Percentiles rank a stretch among this genome's conserved stretches.
Conservation (phyloP, 2,329 filamentous ascomycete genomes). For the Diplodia seriata region DNA sequence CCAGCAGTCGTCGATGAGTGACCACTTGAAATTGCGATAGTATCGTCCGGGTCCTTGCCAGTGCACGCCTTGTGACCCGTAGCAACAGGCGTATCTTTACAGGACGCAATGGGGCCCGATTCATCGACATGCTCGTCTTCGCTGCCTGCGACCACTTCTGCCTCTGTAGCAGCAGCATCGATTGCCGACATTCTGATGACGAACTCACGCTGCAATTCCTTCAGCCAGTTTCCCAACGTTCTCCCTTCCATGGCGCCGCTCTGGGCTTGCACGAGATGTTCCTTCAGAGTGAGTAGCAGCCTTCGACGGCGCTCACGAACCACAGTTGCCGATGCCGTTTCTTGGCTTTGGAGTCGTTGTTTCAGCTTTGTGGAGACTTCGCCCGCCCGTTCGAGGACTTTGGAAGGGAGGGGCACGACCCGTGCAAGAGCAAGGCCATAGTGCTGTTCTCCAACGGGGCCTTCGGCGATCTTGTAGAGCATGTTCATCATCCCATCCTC, state of each 20-base stretch:
- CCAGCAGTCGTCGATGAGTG: neutral
- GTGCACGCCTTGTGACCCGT: neutral
- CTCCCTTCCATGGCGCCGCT: slow-evolving; percentile 70
- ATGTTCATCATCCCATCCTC: slow-evolving; percentile 73
- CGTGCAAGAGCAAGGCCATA: slow-evolving; percentile 87
- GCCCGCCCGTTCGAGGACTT: slow-evolving; percentile 72
- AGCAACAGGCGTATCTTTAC: neutral
- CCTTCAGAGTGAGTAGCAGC: slow-evolving; percentile 74
- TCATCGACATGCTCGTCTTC: neutral
- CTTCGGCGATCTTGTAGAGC: slow-evolving; percentile 82
- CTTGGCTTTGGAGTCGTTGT: slow-evolving; percentile 63
- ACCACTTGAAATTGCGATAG: slow-evolving; percentile 5
- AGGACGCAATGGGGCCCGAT: too few relatives aligned
- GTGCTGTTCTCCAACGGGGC: slow-evolving; percentile 71
- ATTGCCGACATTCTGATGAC: slow-evolving; percentile 72
- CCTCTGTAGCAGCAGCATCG: slow-evolving; percentile 53
- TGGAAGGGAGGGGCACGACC: slow-evolving; percentile 73
- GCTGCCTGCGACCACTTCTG: slow-evolving; percentile 27
- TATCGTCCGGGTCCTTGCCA: neutral
- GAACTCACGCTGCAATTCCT: slow-evolving; percentile 76
- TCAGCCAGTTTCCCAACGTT: slow-evolving; percentile 68
- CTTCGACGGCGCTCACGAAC: slow-evolving; percentile 71
- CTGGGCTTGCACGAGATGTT: slow-evolving; percentile 72
- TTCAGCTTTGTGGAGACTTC: slow-evolving; percentile 69
- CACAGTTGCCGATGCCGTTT: slow-evolving; percentile 64